Evolutionary conservation across 352 stramenopile species (phyloP).

Genomic region (Thalassiosira oceanica): DNA sequence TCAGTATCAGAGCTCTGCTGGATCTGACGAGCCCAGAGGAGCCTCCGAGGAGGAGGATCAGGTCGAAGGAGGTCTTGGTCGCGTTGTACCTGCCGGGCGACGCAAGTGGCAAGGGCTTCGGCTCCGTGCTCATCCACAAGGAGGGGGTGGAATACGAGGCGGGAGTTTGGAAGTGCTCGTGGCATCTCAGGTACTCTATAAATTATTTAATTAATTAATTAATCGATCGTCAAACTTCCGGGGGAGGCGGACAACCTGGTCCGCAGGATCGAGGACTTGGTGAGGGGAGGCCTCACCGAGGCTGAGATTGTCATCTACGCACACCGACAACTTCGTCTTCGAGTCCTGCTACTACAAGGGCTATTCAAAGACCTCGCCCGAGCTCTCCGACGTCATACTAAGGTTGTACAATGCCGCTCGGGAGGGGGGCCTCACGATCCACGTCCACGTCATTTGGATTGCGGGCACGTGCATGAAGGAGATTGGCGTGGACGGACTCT

Average conservation of each 20-base stretch:
- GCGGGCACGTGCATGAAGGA: slow-evolving; percentile 38
- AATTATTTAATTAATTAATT: not conserved
- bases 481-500: slow-evolving; percentile 34
- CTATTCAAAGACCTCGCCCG: not conserved
- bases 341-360: slow-evolving; percentile 29
- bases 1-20: not conserved
- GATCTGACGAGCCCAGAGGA: not conserved
- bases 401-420: slow-evolving; percentile 9
- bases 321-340: slow-evolving; percentile 33
- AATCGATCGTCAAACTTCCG: slow-evolving; percentile 4
- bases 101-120: not conserved
- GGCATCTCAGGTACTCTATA: not conserved
- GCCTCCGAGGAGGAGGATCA: not conserved
- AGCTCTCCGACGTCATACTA: not conserved
- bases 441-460: slow-evolving; percentile 38
- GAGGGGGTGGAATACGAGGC: not conserved
- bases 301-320: slow-evolving; percentile 25
- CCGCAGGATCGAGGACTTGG: not conserved
- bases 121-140: not conserved
- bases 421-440: slow-evolving; percentile 6
- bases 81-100: slow-evolving; percentile 5
- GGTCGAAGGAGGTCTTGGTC: not conserved
- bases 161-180: not conserved
- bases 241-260: slow-evolving; percentile 15
- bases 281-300: not conserved